phyloP scores from a whole-genome alignment of 1,139 yeast genomes.

The Geotrichum macrosporum region DNA sequence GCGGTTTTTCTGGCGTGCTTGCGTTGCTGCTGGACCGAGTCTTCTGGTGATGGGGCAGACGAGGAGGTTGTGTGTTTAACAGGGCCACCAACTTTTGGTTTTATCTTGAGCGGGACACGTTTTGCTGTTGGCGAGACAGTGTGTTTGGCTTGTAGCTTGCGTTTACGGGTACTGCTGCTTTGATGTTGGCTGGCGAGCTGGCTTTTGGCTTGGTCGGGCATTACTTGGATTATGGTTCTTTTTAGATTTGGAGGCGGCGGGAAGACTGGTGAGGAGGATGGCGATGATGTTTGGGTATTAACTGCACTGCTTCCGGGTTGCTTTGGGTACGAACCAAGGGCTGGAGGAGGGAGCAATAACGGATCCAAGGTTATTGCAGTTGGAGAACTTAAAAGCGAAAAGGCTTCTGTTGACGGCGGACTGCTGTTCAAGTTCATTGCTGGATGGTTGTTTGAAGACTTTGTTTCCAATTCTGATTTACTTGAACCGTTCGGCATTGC shows the following conservation, averaged over 20 bases:
- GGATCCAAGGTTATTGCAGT: constrained; percentile 15
- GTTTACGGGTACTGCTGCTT: not conserved
- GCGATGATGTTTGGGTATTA: too few species aligned
- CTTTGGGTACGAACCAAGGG: constrained; percentile 5
- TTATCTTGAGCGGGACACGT: constrained; percentile 7
- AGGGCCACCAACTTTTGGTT: constrained; percentile 4
- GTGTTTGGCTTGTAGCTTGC: not conserved
- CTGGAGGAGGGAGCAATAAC: constrained; percentile 19
- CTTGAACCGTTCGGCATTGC: too few species aligned
- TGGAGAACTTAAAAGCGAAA: constrained; percentile 2
- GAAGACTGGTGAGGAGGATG: constrained; percentile 5
- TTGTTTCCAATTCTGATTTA: too few species aligned
- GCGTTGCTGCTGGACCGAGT: constrained; percentile 30
- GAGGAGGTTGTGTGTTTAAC: not conserved
- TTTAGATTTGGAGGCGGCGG: constrained; percentile 19
- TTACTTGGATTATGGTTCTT: constrained; percentile 19
- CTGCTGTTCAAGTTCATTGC: too few species aligned
- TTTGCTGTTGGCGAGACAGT: constrained; percentile 3
- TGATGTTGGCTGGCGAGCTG: constrained; percentile 2
- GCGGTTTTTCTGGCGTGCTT: constrained; percentile 52
- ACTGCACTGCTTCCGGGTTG: too few species aligned
- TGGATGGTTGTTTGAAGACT: too few species aligned
- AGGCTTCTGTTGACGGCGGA: not conserved
- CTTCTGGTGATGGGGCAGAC: not conserved
- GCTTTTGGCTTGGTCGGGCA: constrained; percentile 1